Base-by-base conservation (phyloP, 129 eudicot species). In the Lonicera japonica region DNA sequence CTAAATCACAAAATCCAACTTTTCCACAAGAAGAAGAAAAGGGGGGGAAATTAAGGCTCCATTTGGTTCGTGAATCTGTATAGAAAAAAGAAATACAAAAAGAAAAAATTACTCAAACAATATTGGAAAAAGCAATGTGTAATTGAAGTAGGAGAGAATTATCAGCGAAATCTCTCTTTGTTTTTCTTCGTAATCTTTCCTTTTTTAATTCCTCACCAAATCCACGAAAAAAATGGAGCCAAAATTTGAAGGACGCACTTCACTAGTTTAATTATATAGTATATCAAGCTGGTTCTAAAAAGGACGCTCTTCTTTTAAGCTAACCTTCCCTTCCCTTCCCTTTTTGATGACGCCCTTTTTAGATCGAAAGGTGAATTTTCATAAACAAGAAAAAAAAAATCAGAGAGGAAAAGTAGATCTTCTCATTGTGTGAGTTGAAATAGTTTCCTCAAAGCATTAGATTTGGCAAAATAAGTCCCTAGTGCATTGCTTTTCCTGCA, bases 401-500 rank as follows among this genome's bases (percentile, higher is more conserved):
- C 11, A 20, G 47, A 2, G 16, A 0, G 60, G 22, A 23, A 14
- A 41, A 20, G 18, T 9, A 55, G 63, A n/a, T 61, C 25, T 25
- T 45, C 63, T 65, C 45, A 29, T 29, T 29, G 36, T 29, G 88
- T 75, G 12, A 63, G 70, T 62, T 82, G 95, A 70, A 86, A 79
- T 60, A 86, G 36, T 66, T 86, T 86, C 69, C 77, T 82, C 62
- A 86, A 66, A 1, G 85, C 88, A 72, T 79, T 82, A 41, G 47
- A 79, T 77, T 64, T 86, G 17, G 83, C 81, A 60, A 86, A 86
- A 38, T 82, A 71, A 64, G 70, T 76, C 51, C 86, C 95, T 59
- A 86, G 79, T 46, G 95, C 76, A 71, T 86, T 86, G 79, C 95
- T 86, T 69, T 86, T 82, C 70, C 83, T 67, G 19, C 62, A 50